phyloP scores from a whole-genome alignment of 495 filamentous ascomycete genomes.

The Aspergillus heteromorphus region DNA sequence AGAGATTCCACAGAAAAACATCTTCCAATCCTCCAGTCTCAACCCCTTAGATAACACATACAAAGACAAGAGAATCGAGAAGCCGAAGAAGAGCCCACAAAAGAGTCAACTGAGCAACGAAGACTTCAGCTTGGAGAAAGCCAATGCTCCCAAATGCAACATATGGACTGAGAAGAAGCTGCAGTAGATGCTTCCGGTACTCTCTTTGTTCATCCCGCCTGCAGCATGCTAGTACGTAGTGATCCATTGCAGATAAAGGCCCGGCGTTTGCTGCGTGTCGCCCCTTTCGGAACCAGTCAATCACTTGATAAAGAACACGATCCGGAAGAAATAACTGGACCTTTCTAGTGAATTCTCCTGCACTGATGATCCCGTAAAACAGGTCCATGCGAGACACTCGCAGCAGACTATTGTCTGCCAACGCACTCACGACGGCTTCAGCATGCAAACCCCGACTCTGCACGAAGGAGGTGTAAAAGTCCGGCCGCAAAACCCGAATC shows the following conservation, averaged over 20 bases:
- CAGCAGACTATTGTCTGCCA: not conserved
- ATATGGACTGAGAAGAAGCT: not conserved
- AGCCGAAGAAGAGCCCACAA: not conserved
- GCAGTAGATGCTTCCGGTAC: not conserved
- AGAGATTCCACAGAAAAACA: no score
- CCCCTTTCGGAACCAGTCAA: not conserved
- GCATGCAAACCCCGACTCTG: not conserved
- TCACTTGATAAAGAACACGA: not conserved
- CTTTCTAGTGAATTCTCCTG: not conserved
- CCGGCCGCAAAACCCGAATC: not conserved
- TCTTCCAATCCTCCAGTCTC: no score
- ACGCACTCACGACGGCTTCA: not conserved
- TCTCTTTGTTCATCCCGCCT: not conserved
- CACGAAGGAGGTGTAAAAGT: conserved; percentile 2
- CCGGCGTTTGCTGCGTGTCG: not conserved
- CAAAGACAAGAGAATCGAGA: not conserved
- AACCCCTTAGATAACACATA: not conserved
- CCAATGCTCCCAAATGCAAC: not conserved
- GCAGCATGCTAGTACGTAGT: not conserved
- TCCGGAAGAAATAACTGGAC: not conserved
- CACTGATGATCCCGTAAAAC: not conserved
- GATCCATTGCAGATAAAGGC: not conserved
- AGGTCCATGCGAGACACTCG: not conserved
- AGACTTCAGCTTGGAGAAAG: not conserved
- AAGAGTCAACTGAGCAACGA: not conserved